A percentile compares a stretch with the other conserved stretches of the same genome.
Conservation (phyloP, 2,329 filamentous ascomycete species). For the Keithomyces neogunnii region DNA sequence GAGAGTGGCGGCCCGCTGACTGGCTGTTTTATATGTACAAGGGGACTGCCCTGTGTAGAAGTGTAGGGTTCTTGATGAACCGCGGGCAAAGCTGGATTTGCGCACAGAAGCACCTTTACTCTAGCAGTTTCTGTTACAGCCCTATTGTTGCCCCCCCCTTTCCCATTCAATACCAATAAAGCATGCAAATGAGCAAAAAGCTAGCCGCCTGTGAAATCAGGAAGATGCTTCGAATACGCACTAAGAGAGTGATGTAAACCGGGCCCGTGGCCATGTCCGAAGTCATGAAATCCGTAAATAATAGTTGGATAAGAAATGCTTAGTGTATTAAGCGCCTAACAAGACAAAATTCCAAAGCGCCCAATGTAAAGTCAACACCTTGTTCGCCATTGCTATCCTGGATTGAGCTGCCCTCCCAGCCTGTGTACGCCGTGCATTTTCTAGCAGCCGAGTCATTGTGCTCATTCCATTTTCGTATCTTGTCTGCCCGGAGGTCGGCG, state of each 20-base stretch:
- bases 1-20: not conserved
- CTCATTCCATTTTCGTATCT: not conserved
- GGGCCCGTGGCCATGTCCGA: not conserved
- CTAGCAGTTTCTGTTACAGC: not conserved
- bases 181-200: too few relatives aligned
- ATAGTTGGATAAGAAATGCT: not conserved
- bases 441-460: not conserved
- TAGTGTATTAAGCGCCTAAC: conserved; percentile 5
- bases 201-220: too few relatives aligned
- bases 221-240: too few relatives aligned
- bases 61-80: conserved; percentile 1
- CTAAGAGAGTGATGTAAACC: too few relatives aligned
- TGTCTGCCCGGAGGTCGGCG: not conserved
- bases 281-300: conserved; percentile 8
- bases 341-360: conserved; percentile 1
- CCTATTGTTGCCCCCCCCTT: not conserved
- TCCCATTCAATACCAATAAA: not conserved
- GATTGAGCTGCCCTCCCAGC: not conserved
- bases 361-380: conserved; percentile 12
- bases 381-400: conserved; percentile 20
- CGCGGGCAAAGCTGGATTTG: not conserved
- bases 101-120: not conserved
- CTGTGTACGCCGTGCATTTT: not conserved
- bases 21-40: not conserved
- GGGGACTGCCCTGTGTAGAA: not conserved